phyloP scores from a whole-genome alignment of 768 basidiomycete genomes.

The Bullera alba region DNA sequence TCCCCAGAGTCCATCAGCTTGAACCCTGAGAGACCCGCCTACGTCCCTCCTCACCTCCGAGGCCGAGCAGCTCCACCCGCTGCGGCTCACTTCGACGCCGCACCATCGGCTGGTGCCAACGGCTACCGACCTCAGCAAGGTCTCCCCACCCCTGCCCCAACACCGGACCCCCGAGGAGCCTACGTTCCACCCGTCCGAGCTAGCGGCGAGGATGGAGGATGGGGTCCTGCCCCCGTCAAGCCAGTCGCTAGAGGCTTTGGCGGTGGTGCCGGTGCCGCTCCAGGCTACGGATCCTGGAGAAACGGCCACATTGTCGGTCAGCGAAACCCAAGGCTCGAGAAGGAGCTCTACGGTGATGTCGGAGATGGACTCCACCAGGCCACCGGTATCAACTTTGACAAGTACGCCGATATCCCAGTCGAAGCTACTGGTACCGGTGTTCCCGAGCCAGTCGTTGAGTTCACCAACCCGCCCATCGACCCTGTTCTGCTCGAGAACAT shows the following conservation, averaged over 20 bases:
- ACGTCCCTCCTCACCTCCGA: constrained; percentile 47
- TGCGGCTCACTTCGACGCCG: constrained; percentile 18
- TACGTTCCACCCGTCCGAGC: constrained; percentile 22
- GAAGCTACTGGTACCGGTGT: constrained; percentile 95
- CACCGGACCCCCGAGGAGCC: constrained; percentile 19
- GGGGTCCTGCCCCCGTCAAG: constrained; percentile 26
- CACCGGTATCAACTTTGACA: constrained; percentile 99
- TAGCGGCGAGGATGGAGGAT: constrained; percentile 38
- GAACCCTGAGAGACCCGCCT: constrained; percentile 46
- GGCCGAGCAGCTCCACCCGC: constrained; percentile 18
- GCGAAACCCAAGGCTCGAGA: constrained; percentile 82
- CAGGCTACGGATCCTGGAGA: constrained; percentile 68
- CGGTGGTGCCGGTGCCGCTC: constrained; percentile 28
- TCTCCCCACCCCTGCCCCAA: constrained; percentile 36
- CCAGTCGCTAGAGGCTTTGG: constrained; percentile 17
- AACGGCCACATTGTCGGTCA: constrained; percentile 83
- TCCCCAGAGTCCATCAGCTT: constrained; percentile 29
- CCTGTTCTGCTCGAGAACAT: constrained; percentile 94
- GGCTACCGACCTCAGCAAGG: constrained; percentile 27
- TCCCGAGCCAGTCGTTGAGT: constrained; percentile 85
- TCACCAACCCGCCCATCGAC: constrained; percentile 84
- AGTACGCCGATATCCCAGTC: constrained; percentile 98
- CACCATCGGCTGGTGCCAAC: constrained; percentile 9
- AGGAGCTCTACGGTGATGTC: constrained; percentile 88
- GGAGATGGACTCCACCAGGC: constrained; percentile 57